Base-by-base conservation (phyloP, 2,329 filamentous ascomycete species). In the Tolypocladium paradoxum region DNA sequence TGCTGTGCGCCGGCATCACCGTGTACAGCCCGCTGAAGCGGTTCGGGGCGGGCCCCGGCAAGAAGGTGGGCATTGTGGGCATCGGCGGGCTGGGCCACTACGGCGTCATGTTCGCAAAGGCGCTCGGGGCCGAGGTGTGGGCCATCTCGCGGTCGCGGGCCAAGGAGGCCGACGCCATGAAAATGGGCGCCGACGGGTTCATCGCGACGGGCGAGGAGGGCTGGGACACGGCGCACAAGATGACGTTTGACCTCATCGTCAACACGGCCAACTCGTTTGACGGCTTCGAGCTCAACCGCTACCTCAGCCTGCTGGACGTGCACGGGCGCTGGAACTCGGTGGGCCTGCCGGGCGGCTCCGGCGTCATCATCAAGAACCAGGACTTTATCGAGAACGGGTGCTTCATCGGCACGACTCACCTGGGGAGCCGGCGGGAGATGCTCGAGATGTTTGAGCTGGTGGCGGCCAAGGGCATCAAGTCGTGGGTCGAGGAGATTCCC, bases 1-100 rank as follows among this genome's bases (percentile, higher is more conserved):
- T 91, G 86, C 78, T 93, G 60, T 95, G 90, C 69, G 90, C 88
- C 40, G 90, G 90, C 57, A 76, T 95, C 59, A 95, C 90, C 4
- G 83, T 83, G 55, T 95, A 84, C 73, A 86, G 81, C 55, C 89
- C 90, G 1, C 76, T 95, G 16, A 84, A 88, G 58, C 80, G 88
- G 49, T 84, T 90, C 63, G 87, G 87, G 24, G 78, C 79, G 55
- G 87, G 87, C 0, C 86, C 86, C 1, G 88, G 89, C 57, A 89
- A 88, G 75, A 89, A 88, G 73, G 82, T 90, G 24, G 87, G 79
- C 37, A 81, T 91, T 56, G 81, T 90, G 9, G 87, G 87, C 57
- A 73, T 90, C 58, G 85, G 85, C 20, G 85, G 85, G 14, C 79
- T 88, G 53, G 85, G 85, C 6, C 85, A 89, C 70, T 85, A 87